Base-by-base conservation (phyloP, 352 stramenopile genomes). In the Globisporangium uncinulatum region DNA sequence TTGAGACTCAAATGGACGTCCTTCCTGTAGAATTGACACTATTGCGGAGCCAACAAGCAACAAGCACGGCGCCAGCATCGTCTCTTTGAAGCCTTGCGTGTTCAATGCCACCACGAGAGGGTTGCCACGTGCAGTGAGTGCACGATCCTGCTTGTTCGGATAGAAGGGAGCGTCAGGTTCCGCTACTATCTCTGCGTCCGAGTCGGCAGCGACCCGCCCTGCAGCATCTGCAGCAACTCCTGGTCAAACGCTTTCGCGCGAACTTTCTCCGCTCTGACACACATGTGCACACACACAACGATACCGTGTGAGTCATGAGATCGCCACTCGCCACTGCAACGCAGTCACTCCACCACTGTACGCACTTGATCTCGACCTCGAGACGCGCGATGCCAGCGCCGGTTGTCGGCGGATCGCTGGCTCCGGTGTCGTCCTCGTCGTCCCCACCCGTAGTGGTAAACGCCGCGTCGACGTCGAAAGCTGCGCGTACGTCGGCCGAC, bases 181-280 rank as follows among this genome's bases (percentile, higher is more conserved):
- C 0, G 11, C 17, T 17, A 17, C 42, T 47, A 47, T 11, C 42
- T n/a, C 17, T n/a, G 42, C 42, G 42, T 24, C 42, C 14, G 42
- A 77, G 50, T 19, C 70, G 34, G 2, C 56, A 34, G n/a, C 17
- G 21, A 4, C 6, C 31, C 49, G 41, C 46, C 73, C 52, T 83
- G 79, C 19, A 89, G 67, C 63, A 81, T 76, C 60, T 66, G 65
- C 44, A 89, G 54, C 24, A 89, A 63, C 52, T 83, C 67, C 29
- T 76, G 54, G 37, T 76, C 64, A 42, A 89, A 89, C 4, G 63
- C 69, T 4, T 58, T 73, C 0, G 66, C 73, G 39, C 60, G 60
- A 49, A 68, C 66, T 53, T 77, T 85, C 46, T 87, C 79, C 52
- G 45, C 47, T 45, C 59, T 65, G 24, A 6, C 19, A 21, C 24